phyloP scores from a whole-genome alignment of 2,329 filamentous ascomycete species.

The Coniochaeta sp. region DNA sequence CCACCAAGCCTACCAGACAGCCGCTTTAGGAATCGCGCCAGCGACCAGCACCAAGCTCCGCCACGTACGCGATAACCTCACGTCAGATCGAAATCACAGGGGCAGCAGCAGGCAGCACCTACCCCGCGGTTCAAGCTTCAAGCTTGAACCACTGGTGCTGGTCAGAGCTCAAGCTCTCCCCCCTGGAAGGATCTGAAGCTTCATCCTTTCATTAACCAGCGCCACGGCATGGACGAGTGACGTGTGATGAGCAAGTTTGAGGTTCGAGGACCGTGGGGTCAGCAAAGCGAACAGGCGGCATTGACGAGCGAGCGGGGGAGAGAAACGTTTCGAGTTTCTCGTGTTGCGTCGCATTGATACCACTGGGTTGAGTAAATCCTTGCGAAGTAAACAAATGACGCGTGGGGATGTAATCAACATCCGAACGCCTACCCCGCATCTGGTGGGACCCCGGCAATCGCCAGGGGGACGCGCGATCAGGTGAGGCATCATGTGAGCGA shows the following conservation, averaged over 20 bases:
- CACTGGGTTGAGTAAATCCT: background rate
- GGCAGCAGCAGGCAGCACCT: background rate
- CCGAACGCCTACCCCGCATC: slow-evolving; percentile 1
- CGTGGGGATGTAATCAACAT: background rate
- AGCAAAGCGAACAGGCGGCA: too few relatives aligned
- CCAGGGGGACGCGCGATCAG: background rate
- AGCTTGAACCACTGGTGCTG: too few relatives aligned
- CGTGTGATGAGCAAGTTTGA: background rate
- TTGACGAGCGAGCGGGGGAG: too few relatives aligned
- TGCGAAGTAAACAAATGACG: slow-evolving; percentile 1
- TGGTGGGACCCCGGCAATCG: background rate
- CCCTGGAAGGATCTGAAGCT: background rate
- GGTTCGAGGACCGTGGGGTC: background rate
- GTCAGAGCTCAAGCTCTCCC: background rate
- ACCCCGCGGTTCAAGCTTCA: background rate
- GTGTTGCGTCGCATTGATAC: background rate
- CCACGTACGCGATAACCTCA: background rate
- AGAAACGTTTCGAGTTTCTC: background rate
- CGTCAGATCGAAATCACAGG: background rate
- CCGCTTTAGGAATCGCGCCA: background rate
- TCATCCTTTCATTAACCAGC: background rate
- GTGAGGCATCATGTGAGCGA: background rate
- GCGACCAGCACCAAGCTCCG: too few relatives aligned
- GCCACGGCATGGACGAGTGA: background rate
- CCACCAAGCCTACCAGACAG: background rate